Percentiles rank a stretch among this genome's conserved stretches.
Conservation (phyloP, 2,329 filamentous ascomycete species). For the Sporothrix globosa region DNA sequence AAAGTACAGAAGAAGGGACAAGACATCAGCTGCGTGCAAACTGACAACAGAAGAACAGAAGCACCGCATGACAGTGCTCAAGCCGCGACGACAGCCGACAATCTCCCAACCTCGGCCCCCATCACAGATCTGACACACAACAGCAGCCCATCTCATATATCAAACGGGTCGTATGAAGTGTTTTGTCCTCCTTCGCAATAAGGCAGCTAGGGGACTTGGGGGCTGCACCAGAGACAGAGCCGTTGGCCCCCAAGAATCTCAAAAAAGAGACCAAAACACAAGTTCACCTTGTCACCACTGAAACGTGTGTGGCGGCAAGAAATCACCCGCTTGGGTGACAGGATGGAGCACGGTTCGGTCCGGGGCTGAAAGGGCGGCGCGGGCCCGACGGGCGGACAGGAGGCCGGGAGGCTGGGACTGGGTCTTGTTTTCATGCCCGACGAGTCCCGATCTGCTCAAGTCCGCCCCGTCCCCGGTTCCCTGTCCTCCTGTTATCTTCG, state of each 20-base stretch:
- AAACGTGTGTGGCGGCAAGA: neutral
- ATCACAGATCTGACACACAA: conserved; percentile 15
- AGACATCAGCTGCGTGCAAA: neutral
- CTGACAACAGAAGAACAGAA: too few species aligned
- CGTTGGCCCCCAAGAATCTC: neutral
- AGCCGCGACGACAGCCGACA: neutral
- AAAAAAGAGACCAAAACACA: neutral
- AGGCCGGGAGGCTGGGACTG: neutral
- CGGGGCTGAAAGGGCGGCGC: neutral
- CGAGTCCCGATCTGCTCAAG: neutral
- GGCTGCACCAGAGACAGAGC: too few species aligned
- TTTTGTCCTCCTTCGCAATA: neutral
- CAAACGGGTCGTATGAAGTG: neutral
- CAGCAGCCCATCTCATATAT: neutral
- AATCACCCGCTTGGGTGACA: neutral
- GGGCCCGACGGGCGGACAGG: neutral
- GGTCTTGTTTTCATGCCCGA: neutral
- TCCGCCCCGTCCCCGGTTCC: neutral
- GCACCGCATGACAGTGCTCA: too few species aligned
- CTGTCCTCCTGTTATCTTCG: neutral
- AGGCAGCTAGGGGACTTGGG: neutral
- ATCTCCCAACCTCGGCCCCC: neutral
- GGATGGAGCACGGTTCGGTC: neutral
- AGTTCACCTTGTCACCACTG: too few species aligned
- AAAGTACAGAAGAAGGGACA: neutral